Conservation (phyloP, 2,329 filamentous ascomycete species). For the Colletotrichum melonis region DNA sequence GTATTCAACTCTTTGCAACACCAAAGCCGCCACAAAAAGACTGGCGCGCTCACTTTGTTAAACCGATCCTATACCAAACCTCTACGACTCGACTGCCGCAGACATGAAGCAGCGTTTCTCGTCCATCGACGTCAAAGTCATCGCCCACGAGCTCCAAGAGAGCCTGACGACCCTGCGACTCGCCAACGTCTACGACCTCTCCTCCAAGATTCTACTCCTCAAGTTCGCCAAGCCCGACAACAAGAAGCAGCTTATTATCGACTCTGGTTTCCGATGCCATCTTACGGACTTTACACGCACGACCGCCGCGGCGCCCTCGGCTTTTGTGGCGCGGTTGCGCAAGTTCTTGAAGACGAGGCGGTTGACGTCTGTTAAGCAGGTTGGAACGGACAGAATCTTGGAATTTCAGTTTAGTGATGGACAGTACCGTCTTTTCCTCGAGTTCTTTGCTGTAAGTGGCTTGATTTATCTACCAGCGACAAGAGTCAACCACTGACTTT, state of each 20-base stretch:
- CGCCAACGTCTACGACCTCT: constrained; percentile 95
- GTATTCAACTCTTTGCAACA: constrained; percentile 2
- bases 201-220: constrained; percentile 92
- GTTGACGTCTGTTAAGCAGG: constrained; percentile 82
- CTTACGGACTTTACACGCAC: constrained; percentile 91
- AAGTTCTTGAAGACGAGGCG: constrained; percentile 90
- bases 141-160: constrained; percentile 89
- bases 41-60: neutral
- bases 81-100: constrained; percentile 2
- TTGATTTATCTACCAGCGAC: neutral
- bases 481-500: neutral
- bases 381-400: constrained; percentile 93
- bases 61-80: neutral
- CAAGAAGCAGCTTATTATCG: constrained; percentile 90
- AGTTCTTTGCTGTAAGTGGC: constrained; percentile 82
- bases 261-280: constrained; percentile 96
- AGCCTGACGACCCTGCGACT: constrained; percentile 83
- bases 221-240: constrained; percentile 93
- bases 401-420: constrained; percentile 95
- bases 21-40: constrained; percentile 5
- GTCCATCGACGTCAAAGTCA: constrained; percentile 86
- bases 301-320: constrained; percentile 84
- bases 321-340: constrained; percentile 85
- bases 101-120: constrained; percentile 84
- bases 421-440: constrained; percentile 85